Base-by-base conservation (phyloP, 768 basidiomycete species). In the Auriscalpium orientale region DNA sequence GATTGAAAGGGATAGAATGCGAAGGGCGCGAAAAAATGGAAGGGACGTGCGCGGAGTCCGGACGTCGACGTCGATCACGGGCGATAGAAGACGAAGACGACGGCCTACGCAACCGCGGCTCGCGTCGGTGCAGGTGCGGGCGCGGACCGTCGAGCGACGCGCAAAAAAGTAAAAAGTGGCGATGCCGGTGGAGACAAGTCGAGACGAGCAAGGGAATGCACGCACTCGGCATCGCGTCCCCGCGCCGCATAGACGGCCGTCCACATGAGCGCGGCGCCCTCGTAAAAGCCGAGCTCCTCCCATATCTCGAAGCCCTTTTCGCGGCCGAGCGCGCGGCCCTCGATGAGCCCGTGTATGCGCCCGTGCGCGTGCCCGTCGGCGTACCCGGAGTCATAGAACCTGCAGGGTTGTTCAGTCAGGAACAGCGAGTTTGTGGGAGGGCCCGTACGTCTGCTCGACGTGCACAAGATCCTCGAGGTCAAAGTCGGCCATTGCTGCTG, bases 251-350 rank as follows among this genome's bases (percentile, higher is more conserved):
- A 73, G 53, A 89, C 70, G 2, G 74, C 74, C 57, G 73, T 68
- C 90, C 91, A 97, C 54, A 84, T 79, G 54, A 64, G 58, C 2
- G 91, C 91, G 62, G 88, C 87, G 6, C 94, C 95, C 63, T 95
- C 81, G 67, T 95, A 95, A 64, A 86, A 98, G 2, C 91, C 94
- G 12, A 99, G 79, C 69, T 99, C 95, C 69, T 98, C 95, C 93
- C 94, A 98, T 71, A 97, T 84, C 70, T 95, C 94, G 68, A 85
- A 98, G 0, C 89, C 91, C 63, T 95, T 94, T 63, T 92, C 87
- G 54, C 85, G 79, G 2, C 94, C 95, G 16, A 98, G 77, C 0
- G 88, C 87, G 13, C 93, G 78, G 9, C 95, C 95, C 68, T 99
- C 93, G 58, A 93, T 91, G 22, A 90, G 70, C 2, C 95, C 94